Conservation (phyloP, 305 asterid genomes). For the Nicotiana rustica region DNA sequence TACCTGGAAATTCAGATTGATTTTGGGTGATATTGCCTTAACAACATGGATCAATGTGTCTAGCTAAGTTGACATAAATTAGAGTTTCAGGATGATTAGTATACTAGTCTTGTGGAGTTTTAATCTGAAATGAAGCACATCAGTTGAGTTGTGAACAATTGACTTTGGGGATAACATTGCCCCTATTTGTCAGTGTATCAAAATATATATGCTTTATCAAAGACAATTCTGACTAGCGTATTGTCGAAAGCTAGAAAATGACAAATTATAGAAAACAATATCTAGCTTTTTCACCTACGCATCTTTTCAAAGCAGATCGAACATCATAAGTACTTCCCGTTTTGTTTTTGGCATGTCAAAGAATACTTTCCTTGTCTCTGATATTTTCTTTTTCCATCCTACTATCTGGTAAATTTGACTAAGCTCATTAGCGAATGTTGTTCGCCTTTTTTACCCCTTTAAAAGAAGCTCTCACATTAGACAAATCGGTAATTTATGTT, state of each 20-base stretch:
- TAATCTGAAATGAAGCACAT: conserved; percentile 25
- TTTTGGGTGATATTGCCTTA: background rate
- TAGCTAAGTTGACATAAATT: background rate
- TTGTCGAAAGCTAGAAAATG: background rate
- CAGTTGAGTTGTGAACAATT: background rate
- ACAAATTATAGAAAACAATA: background rate
- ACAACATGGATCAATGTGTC: background rate
- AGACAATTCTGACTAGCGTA: background rate
- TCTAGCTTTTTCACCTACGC: conserved; percentile 6
- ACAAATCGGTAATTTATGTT: too few relatives aligned
- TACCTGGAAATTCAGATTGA: conserved; percentile 12
- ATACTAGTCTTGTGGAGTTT: background rate
- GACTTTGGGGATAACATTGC: background rate
- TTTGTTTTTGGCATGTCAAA: background rate
- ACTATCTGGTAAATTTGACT: background rate
- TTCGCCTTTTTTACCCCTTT: too few relatives aligned
- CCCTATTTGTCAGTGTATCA: background rate
- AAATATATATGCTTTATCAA: background rate
- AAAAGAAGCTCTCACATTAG: too few relatives aligned
- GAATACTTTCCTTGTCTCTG: background rate
- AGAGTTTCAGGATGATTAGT: conserved; percentile 12
- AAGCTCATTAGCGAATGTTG: too few relatives aligned
- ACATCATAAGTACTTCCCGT: background rate
- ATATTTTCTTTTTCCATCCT: background rate
- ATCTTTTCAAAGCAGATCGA: background rate